A percentile compares a stretch with the other conserved stretches of the same genome.
Evolutionary conservation across 495 filamentous ascomycete genomes (phyloP).

Genomic region (Corynascus novoguineensis): DNA sequence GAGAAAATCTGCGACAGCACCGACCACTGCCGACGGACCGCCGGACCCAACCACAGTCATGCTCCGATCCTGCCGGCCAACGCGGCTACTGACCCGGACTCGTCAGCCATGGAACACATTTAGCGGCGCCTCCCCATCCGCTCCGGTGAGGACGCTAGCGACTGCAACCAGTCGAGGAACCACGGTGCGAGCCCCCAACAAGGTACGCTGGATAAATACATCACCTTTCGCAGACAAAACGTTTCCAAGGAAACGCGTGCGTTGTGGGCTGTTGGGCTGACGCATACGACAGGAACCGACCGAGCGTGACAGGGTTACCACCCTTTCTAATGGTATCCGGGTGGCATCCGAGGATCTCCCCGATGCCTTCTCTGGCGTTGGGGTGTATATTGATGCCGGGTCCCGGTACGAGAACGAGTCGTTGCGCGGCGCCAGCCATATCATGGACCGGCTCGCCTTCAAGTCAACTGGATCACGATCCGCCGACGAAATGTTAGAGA

Average conservation of each 20-base stretch:
- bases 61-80: conserved; percentile 26
- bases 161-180: neutral
- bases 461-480: conserved; percentile 76
- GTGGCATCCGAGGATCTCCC: conserved; percentile 94
- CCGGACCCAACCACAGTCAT: conserved; percentile 16
- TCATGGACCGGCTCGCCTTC: conserved; percentile 93
- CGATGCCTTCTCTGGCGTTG: conserved; percentile 90
- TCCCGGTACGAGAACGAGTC: conserved; percentile 88
- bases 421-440: conserved; percentile 86
- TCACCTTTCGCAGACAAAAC: neutral
- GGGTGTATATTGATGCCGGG: conserved; percentile 94
- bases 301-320: conserved; percentile 83
- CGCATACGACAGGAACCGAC: conserved; percentile 63
- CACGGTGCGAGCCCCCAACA: conserved; percentile 3
- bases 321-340: conserved; percentile 85
- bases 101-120: conserved; percentile 14
- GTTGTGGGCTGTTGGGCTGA: too few species aligned
- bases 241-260: neutral
- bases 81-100: conserved; percentile 21
- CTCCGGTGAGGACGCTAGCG: conserved; percentile 12
- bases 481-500: conserved; percentile 80
- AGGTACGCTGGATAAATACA: conserved; percentile 7
- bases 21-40: neutral
- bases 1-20: conserved; percentile 3
- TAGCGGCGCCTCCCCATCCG: neutral